Percentiles rank a stretch among this genome's conserved stretches.
These are phyloP conservation scores for Rhodotorula sp. DNA, from an alignment of 1,284 basidiomycete species.

Conservation along the genomic window DNA sequence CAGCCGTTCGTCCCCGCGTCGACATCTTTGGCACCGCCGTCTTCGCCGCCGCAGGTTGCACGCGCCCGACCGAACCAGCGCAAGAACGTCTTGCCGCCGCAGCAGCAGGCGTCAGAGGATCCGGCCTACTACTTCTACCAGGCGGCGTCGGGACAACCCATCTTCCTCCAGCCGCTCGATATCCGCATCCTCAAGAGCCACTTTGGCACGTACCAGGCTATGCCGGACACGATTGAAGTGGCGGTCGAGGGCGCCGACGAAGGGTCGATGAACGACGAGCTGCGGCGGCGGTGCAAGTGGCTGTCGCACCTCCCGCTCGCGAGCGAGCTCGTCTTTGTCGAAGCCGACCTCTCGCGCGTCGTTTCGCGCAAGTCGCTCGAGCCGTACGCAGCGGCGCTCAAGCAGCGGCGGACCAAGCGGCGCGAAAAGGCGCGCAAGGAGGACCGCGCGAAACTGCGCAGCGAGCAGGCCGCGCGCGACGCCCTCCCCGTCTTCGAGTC, in stretches of 20 bases:
- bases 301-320: constrained; percentile 88
- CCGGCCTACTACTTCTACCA: constrained; percentile 86
- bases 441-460: constrained; percentile 71
- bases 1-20: constrained; percentile 20
- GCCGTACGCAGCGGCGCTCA: constrained; percentile 76
- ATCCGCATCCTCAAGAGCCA: constrained; percentile 88
- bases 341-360: constrained; percentile 76
- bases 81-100: constrained; percentile 70
- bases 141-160: constrained; percentile 82
- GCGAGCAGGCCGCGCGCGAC: constrained; percentile 62
- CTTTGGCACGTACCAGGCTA: constrained; percentile 76
- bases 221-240: constrained; percentile 79
- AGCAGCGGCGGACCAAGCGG: constrained; percentile 69
- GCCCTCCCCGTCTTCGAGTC: constrained; percentile 19
- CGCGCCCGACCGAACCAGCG: constrained; percentile 56
- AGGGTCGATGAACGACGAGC: constrained; percentile 70
- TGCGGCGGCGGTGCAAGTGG: constrained; percentile 93
- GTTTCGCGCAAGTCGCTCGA: constrained; percentile 67
- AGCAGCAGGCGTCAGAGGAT: constrained; percentile 53
- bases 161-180: constrained; percentile 94
- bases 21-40: neutral
- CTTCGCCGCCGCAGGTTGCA: neutral
- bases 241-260: constrained; percentile 72
- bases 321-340: constrained; percentile 90
- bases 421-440: constrained; percentile 78